Conservation (phyloP, 768 basidiomycete species). For the Trametes elegans region DNA sequence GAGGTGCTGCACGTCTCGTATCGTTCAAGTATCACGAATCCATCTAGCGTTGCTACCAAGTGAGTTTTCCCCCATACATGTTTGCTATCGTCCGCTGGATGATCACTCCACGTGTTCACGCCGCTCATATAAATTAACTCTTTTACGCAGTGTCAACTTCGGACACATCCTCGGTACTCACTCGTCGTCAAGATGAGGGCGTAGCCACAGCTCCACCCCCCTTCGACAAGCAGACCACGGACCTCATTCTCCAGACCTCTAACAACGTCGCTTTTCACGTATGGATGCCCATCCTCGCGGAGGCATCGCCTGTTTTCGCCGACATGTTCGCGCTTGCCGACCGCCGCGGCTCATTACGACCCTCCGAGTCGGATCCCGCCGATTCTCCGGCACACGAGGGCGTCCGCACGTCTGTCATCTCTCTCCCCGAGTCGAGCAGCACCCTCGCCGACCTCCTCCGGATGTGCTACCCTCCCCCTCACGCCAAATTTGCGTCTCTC, state of each 20-base stretch:
- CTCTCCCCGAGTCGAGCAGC: slow-evolving; percentile 1
- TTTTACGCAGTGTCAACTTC: too few relatives aligned
- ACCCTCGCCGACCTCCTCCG: slow-evolving; percentile 18
- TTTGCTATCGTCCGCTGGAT: too few relatives aligned
- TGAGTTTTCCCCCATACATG: too few relatives aligned
- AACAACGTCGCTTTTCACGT: slow-evolving; percentile 19
- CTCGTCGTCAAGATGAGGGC: too few relatives aligned
- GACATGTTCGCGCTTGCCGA: slow-evolving; percentile 17
- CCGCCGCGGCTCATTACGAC: too few relatives aligned
- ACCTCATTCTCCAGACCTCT: slow-evolving; percentile 19
- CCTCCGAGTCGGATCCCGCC: neutral
- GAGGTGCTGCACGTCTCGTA: too few relatives aligned
- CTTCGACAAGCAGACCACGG: slow-evolving; percentile 11
- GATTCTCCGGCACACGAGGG: neutral
- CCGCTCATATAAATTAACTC: too few relatives aligned
- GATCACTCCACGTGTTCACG: too few relatives aligned
- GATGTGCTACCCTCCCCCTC: slow-evolving; percentile 10
- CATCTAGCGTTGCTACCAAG: too few relatives aligned
- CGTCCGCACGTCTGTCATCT: neutral
- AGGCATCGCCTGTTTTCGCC: slow-evolving; percentile 18
- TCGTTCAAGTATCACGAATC: too few relatives aligned
- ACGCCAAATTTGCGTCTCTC: neutral
- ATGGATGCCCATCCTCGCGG: slow-evolving; percentile 9
- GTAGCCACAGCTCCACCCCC: too few relatives aligned
- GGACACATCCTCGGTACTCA: too few relatives aligned